These are phyloP conservation scores for Cladosporium sp. DNA, from an alignment of 2,329 filamentous ascomycete genomes.

Conservation along the genomic window DNA sequence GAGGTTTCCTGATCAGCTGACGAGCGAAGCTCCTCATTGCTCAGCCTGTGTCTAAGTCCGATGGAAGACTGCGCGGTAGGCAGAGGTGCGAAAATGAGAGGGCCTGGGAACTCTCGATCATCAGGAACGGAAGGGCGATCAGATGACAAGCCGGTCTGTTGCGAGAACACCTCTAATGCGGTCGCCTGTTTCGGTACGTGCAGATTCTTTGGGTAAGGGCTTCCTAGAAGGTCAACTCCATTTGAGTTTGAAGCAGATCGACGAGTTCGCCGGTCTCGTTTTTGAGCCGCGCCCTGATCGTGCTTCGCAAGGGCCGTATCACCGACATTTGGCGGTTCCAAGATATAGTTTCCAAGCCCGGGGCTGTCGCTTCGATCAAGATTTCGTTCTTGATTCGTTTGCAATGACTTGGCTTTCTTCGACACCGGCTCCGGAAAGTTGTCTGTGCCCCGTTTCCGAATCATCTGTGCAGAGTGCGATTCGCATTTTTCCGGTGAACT, in stretches of 20 bases:
- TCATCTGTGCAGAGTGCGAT: no score
- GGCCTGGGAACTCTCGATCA: neutral
- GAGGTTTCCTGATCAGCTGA: constrained; percentile 36
- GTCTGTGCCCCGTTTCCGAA: no score
- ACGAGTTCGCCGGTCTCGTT: neutral
- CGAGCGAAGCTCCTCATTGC: constrained; percentile 38
- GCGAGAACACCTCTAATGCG: constrained; percentile 23
- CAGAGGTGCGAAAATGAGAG: neutral
- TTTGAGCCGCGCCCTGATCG: neutral
- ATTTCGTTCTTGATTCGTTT: neutral
- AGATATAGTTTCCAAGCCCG: no score
- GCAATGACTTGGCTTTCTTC: neutral
- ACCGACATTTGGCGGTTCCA: no score
- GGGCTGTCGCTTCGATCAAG: no score
- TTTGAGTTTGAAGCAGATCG: constrained; percentile 18
- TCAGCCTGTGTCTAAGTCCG: constrained; percentile 25
- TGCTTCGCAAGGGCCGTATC: neutral
- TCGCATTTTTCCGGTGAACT: no score
- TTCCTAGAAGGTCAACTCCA: constrained; percentile 25
- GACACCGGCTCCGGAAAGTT: neutral
- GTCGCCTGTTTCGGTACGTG: constrained; percentile 18
- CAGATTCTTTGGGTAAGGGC: constrained; percentile 24
- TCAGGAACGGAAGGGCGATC: constrained; percentile 6
- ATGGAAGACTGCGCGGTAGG: neutral
- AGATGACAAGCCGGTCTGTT: constrained; percentile 18